Base-by-base conservation (phyloP, 495 filamentous ascomycete genomes). In the Penicillium silybi region DNA sequence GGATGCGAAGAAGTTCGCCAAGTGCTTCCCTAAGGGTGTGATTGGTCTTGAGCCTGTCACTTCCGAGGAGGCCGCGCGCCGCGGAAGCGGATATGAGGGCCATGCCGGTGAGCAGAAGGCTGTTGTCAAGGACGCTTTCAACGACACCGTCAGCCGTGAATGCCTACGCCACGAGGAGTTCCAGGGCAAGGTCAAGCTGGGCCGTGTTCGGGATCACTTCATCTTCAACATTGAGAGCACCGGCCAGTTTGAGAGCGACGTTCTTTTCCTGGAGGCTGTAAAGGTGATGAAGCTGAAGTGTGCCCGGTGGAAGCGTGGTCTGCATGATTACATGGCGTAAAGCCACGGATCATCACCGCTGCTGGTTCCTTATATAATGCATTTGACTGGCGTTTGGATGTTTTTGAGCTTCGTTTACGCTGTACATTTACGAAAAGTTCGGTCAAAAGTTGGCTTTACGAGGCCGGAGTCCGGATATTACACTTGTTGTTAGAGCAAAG, bases 151-250 rank as follows among this genome's bases (percentile, higher is more conserved):
- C 50, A 91, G 85, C 65, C 80, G 95, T 52, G 95, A 99, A 73
- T 92, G 88, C 54, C 67, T 97, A 59, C 80, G 95, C 38, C 92
- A 99, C 64, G 81, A 84, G 37, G 95, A 97, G 69, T 97, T 99
- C 77, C 80, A 93, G 60, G 87, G 79, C 51, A 97, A 95, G 77
- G 95, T 99, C 46, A 92, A 90, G 76, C 78, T 99, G 11, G 95
- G 95, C 39, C 80, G 95, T 25, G 72, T 89, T 37, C 74, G 87
- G 53, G 95, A 99, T 71, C 95, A 99, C 70, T 99, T 99, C 65
- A 97, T 99, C 70, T 99, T 90, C 78, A 84, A 81, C 48, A 76
- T 99, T 6, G 95, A 99, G 78, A 96, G 91, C 72, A 86, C 89
- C 9, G 95, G 95, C 9, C 93, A 97, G 70, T 92, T 88, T 67